phyloP scores from a whole-genome alignment of 371 early-diverging fungal genomes.

The Saksenaea oblongispora region DNA sequence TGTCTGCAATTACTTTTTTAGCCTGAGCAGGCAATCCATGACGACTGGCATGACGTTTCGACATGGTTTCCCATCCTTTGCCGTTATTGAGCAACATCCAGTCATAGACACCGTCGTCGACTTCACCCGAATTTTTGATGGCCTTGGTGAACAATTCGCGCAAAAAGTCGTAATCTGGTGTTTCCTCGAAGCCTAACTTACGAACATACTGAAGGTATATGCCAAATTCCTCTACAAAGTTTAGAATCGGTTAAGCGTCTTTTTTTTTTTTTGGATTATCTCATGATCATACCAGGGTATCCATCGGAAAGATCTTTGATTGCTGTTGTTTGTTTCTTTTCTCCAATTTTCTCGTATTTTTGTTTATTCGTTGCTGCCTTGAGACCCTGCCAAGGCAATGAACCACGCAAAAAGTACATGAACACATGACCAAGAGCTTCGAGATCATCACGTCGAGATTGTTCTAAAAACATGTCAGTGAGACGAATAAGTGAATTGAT shows the following conservation, averaged over 20 bases:
- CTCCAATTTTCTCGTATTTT: constrained; percentile 98
- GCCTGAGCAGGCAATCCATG: constrained; percentile 20
- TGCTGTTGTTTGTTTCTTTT: constrained; percentile 94
- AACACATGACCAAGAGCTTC: constrained; percentile 99
- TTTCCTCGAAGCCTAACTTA: constrained; percentile 93
- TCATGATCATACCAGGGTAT: constrained; percentile 76
- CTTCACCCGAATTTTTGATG: constrained; percentile 71
- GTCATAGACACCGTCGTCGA: constrained; percentile 94
- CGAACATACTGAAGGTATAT: constrained; percentile 93
- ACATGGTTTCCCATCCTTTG: constrained; percentile 52
- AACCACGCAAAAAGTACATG: constrained; percentile 98
- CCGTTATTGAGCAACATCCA: constrained; percentile 84
- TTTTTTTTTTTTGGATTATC: background rate
- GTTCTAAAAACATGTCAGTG: constrained; percentile 62
- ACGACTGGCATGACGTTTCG: constrained; percentile 18
- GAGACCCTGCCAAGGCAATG: constrained; percentile 99
- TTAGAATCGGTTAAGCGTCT: too few species aligned
- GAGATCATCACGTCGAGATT: constrained; percentile 98
- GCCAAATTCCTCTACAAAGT: constrained; percentile 88
- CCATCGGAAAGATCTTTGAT: constrained; percentile 93
- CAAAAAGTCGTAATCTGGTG: constrained; percentile 95
- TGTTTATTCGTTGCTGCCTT: constrained; percentile 99
- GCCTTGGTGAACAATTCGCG: constrained; percentile 87
- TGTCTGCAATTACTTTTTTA: constrained; percentile 17
- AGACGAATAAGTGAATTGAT: constrained; percentile 5